Evolutionary conservation across 2,329 filamentous ascomycete genomes (phyloP).

Genomic region (Monilinia polystroma): DNA sequence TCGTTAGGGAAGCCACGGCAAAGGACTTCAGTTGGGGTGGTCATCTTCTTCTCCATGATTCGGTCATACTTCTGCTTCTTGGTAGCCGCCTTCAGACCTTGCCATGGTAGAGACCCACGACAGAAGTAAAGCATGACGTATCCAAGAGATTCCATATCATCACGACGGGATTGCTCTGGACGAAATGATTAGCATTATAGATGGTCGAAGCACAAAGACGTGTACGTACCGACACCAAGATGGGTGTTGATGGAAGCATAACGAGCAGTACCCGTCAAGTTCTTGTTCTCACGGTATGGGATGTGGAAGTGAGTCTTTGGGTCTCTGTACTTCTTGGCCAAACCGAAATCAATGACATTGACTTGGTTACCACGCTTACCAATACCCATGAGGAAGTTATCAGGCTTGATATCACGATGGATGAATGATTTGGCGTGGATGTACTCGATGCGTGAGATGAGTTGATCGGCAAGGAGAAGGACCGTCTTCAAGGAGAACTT

Average conservation of each 20-base stretch:
- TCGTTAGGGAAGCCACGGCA: slow-evolving; percentile 99
- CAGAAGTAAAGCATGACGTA: slow-evolving; percentile 99
- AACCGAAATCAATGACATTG: slow-evolving; percentile 98
- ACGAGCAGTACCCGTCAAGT: slow-evolving; percentile 95
- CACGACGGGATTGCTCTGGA: slow-evolving; percentile 92
- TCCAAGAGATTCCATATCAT: slow-evolving; percentile 98
- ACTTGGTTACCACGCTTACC: slow-evolving; percentile 99
- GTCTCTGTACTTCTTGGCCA: slow-evolving; percentile 99
- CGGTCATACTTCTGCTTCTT: slow-evolving; percentile 99
- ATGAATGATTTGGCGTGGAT: slow-evolving; percentile 99
- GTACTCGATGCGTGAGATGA: slow-evolving; percentile 99
- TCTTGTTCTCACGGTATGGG: slow-evolving; percentile 99
- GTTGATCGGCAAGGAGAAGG: slow-evolving; percentile 90
- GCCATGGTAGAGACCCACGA: slow-evolving; percentile 97
- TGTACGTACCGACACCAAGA: slow-evolving; percentile 76
- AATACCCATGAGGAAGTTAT: slow-evolving; percentile 99
- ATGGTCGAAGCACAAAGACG: background rate
- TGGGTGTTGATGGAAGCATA: slow-evolving; percentile 99
- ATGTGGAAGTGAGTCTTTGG: slow-evolving; percentile 99
- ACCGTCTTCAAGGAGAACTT: slow-evolving; percentile 99
- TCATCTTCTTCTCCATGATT: slow-evolving; percentile 99
- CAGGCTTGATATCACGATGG: slow-evolving; percentile 99
- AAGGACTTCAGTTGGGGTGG: slow-evolving; percentile 94
- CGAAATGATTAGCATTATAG: slow-evolving; percentile 35
- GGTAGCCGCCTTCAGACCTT: slow-evolving; percentile 95